Conservation (phyloP, 306 rosid genomes). For the Vigna radiata region DNA sequence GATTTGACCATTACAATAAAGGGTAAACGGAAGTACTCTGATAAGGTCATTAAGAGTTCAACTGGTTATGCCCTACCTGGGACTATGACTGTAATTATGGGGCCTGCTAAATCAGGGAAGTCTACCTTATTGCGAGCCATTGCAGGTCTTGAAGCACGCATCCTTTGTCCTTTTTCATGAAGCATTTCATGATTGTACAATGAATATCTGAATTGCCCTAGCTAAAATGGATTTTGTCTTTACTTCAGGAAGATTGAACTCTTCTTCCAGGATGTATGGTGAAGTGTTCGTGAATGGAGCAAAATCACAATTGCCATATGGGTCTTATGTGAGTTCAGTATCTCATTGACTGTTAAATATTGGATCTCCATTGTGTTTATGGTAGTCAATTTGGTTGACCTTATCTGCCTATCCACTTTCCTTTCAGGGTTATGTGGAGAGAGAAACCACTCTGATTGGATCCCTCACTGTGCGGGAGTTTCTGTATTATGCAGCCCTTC, state of each 20-base stretch:
- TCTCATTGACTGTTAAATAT: constrained; percentile 30
- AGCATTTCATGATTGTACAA: constrained; percentile 36
- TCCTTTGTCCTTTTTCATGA: constrained; percentile 30
- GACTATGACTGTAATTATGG: constrained; percentile 97
- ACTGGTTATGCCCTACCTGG: constrained; percentile 98
- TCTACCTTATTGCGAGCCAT: constrained; percentile 87
- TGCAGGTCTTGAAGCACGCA: constrained; percentile 68
- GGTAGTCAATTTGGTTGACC: constrained; percentile 15
- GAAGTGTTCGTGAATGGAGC: constrained; percentile 91
- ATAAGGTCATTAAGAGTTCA: constrained; percentile 93
- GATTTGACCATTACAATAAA: constrained; percentile 93
- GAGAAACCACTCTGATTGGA: constrained; percentile 88
- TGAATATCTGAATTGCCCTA: constrained; percentile 41
- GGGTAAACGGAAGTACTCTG: constrained; percentile 94
- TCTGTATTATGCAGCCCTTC: constrained; percentile 91
- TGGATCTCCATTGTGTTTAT: constrained; percentile 25
- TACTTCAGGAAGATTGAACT: constrained; percentile 80
- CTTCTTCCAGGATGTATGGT: constrained; percentile 84
- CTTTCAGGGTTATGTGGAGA: constrained; percentile 92
- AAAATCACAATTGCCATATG: constrained; percentile 75
- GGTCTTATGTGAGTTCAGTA: constrained; percentile 81
- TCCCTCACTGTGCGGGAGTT: constrained; percentile 96
- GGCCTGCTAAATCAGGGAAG: constrained; percentile 96
- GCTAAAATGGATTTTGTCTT: constrained; percentile 43
- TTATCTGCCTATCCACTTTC: constrained; percentile 22